Evolutionary conservation across 495 filamentous ascomycete species (phyloP).

Genomic region (Penicillium roqueforti): DNA sequence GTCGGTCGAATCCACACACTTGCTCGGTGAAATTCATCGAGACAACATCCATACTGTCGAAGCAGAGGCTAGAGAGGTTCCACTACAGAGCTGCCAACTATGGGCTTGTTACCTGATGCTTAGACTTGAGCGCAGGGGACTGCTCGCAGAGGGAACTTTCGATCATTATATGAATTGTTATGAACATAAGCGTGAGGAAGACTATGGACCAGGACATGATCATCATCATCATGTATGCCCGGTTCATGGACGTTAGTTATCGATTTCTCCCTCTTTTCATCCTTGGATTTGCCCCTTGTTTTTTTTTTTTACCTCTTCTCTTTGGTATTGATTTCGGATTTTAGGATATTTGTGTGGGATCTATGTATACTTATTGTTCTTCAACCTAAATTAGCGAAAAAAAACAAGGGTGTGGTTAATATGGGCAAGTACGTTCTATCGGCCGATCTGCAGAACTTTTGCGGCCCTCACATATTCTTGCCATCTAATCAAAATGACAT

Average conservation of each 20-base stretch:
- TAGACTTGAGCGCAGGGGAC: neutral
- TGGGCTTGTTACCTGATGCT: constrained; percentile 1
- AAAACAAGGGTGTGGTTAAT: too few species aligned
- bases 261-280: neutral
- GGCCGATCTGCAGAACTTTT: too few species aligned
- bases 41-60: neutral
- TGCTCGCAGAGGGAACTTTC: neutral
- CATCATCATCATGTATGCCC: neutral
- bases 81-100: neutral
- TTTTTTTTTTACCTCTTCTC: too few species aligned
- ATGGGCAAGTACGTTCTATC: too few species aligned
- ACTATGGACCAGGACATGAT: neutral
- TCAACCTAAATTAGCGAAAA: too few species aligned
- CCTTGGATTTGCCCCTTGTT: too few species aligned
- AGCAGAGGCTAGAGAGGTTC: neutral
- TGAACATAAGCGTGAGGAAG: neutral
- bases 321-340: too few species aligned
- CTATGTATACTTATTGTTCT: too few species aligned
- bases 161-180: neutral
- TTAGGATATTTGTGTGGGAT: too few species aligned
- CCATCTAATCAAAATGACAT: neutral
- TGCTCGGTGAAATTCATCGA: neutral
- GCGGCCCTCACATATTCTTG: too few species aligned
- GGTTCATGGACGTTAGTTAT: neutral
- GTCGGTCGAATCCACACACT: neutral